Percentiles rank a stretch among this genome's conserved stretches.
These are phyloP conservation scores for Kingdonia uniflora DNA, from an alignment of 164 flowering plant species.

Conservation along the genomic window DNA sequence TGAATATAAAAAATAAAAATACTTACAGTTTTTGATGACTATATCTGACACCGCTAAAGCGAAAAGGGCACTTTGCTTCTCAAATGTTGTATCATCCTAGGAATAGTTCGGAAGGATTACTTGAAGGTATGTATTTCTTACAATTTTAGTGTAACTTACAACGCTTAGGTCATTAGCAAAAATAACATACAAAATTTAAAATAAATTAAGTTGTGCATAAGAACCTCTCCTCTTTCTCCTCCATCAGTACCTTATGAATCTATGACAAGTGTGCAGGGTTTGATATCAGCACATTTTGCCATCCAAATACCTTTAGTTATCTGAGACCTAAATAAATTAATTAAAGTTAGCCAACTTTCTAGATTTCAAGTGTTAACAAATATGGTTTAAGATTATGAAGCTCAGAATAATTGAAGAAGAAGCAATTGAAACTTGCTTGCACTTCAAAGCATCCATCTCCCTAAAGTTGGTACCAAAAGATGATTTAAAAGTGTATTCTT, in stretches of 20 bases:
- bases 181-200: background rate
- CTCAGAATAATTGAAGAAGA: background rate
- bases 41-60: slow-evolving; percentile 98
- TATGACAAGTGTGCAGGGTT: slow-evolving; percentile 88
- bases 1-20: background rate
- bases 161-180: background rate
- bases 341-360: too few species aligned
- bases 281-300: slow-evolving; percentile 76
- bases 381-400: background rate
- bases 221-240: slow-evolving; percentile 97
- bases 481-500: slow-evolving; percentile 47
- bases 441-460: slow-evolving; percentile 51
- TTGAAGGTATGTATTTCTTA: background rate
- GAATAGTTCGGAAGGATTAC: slow-evolving; percentile 8
- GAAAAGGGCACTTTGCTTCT: too few species aligned
- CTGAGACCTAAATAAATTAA: slow-evolving; percentile 50
- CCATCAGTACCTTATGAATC: slow-evolving; percentile 99
- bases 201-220: slow-evolving; percentile 3
- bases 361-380: background rate
- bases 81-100: slow-evolving; percentile 96
- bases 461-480: slow-evolving; percentile 42
- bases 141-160: too few species aligned
- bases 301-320: slow-evolving; percentile 97
- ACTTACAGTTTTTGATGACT: slow-evolving; percentile 59
- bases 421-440: slow-evolving; percentile 25